Conservation (phyloP, 768 basidiomycete species). For the Russula lepida region DNA sequence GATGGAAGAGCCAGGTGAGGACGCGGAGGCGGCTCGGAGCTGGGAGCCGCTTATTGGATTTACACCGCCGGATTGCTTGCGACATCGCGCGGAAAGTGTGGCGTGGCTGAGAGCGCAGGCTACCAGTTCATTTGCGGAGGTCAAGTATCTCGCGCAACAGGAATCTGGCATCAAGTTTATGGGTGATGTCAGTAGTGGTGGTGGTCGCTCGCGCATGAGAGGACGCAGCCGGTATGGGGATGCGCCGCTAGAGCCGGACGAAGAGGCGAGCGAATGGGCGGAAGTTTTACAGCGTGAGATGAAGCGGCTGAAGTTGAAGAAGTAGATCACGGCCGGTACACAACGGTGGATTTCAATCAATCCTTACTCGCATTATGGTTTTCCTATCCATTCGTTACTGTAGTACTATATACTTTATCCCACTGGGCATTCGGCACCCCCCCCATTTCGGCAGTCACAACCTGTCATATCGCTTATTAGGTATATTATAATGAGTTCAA, state of each 20-base stretch:
- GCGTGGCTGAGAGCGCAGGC: conserved; percentile 74
- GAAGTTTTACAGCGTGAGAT: conserved; percentile 10
- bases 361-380: background rate
- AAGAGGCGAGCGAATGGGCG: conserved; percentile 7
- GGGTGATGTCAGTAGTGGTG: conserved; percentile 23
- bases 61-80: conserved; percentile 48
- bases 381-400: background rate
- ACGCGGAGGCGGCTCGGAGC: conserved; percentile 27
- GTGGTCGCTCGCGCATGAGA: conserved; percentile 23
- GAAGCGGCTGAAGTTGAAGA: background rate
- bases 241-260: background rate
- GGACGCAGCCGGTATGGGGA: background rate
- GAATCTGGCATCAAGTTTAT: conserved; percentile 36
- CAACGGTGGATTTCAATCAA: too few relatives aligned
- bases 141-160: conserved; percentile 57
- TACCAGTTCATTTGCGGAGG: conserved; percentile 58
- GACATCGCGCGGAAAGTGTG: conserved; percentile 53
- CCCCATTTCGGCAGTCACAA: too few relatives aligned
- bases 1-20: conserved; percentile 36
- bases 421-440: too few relatives aligned
- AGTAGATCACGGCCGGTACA: background rate
- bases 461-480: too few relatives aligned
- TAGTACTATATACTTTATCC: too few relatives aligned
- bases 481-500: too few relatives aligned
- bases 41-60: conserved; percentile 38